phyloP scores from a whole-genome alignment of 176 grass and related monocot genomes.

The Avena eriantha region DNA sequence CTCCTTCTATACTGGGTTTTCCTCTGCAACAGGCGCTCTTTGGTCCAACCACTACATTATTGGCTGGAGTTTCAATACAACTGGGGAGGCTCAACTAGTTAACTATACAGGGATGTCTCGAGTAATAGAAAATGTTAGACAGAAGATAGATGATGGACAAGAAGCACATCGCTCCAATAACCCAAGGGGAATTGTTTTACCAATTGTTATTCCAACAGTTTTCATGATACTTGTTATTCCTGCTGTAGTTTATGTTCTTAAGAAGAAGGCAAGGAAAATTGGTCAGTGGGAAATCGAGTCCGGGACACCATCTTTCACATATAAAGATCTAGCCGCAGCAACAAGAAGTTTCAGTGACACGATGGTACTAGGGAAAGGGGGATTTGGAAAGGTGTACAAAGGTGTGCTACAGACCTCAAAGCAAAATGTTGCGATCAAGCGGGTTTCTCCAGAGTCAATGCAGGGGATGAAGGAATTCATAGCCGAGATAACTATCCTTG shows the following conservation, averaged over 20 bases:
- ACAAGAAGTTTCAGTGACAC: neutral
- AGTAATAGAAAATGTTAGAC: neutral
- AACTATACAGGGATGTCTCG: neutral
- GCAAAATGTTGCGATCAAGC: neutral
- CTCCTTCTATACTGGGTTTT: neutral
- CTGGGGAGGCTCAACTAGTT: neutral
- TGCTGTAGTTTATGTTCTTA: neutral
- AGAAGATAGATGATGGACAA: too few relatives aligned
- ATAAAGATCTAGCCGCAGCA: neutral
- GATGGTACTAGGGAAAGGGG: neutral
- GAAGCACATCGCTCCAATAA: neutral
- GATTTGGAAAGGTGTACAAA: neutral
- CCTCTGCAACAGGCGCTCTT: neutral
- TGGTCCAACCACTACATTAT: neutral
- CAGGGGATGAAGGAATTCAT: constrained; percentile 1
- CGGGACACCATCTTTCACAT: neutral
- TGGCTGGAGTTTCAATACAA: neutral
- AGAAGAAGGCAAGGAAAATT: neutral
- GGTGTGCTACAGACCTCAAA: neutral
- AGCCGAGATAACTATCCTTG: neutral
- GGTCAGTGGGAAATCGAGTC: neutral
- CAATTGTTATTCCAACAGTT: neutral
- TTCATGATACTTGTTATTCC: neutral
- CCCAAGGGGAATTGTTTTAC: neutral
- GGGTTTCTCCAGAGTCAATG: neutral